These are phyloP conservation scores for Monosporozyma siamensis DNA, from an alignment of 805 yeast species.

Conservation along the genomic window DNA sequence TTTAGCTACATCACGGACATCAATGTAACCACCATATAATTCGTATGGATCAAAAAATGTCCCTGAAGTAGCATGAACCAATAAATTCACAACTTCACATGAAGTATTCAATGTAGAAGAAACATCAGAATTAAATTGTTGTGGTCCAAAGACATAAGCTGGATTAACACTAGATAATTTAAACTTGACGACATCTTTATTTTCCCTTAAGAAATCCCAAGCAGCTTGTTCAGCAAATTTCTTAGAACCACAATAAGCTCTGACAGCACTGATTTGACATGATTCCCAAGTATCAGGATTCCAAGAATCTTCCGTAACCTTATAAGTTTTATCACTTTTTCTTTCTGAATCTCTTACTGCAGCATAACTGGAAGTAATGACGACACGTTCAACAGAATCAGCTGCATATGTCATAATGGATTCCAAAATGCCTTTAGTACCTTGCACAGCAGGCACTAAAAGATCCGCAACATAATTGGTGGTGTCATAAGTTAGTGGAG, in stretches of 20 bases:
- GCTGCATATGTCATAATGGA: conserved; percentile 38
- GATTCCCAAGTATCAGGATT: conserved; percentile 45
- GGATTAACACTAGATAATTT: conserved; percentile 44
- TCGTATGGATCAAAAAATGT: conserved; percentile 1
- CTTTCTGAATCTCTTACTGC: conserved; percentile 34
- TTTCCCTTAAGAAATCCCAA: conserved; percentile 39
- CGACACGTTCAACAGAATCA: conserved; percentile 38
- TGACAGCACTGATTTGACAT: conserved; percentile 28
- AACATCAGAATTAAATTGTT: conserved; percentile 39
- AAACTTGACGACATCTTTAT: conserved; percentile 31
- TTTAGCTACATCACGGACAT: conserved; percentile 54
- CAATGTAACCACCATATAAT: conserved; percentile 30
- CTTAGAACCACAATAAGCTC: conserved; percentile 52
- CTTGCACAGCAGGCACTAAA: conserved; percentile 46
- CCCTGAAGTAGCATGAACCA: conserved; percentile 23
- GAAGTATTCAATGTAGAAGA: conserved; percentile 36
- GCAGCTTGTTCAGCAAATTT: conserved; percentile 53
- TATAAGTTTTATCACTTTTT: conserved; percentile 29
- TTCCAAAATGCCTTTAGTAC: conserved; percentile 43
- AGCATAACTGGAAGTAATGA: conserved; percentile 46
- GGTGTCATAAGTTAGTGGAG: conserved; percentile 43
- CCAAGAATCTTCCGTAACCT: conserved; percentile 41
- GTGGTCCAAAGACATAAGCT: conserved; percentile 52
- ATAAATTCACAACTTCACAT: conserved; percentile 30
- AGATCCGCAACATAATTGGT: conserved; percentile 41